Conservation (phyloP, 176 grass and related monocot species). For the Poa pratensis region DNA sequence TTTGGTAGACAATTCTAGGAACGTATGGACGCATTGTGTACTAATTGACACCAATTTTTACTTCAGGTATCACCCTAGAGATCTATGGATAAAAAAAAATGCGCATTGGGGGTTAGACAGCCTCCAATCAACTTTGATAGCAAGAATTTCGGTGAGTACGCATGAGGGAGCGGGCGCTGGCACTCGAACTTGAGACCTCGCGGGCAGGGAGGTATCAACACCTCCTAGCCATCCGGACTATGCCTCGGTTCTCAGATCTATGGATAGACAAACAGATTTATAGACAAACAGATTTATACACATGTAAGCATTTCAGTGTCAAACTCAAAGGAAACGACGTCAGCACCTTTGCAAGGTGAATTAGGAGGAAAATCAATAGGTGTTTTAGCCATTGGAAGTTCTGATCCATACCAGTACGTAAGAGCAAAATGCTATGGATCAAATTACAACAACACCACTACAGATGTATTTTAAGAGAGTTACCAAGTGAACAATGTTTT, state of each 20-base stretch:
- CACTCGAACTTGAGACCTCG: no score
- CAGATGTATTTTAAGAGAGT: background rate
- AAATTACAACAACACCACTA: background rate
- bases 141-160: no score
- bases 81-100: background rate
- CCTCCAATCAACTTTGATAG: no score
- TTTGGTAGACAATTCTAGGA: no score
- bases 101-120: no score
- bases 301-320: background rate
- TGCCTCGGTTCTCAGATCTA: background rate
- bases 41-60: background rate
- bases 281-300: background rate
- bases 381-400: constrained; percentile 9
- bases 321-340: constrained; percentile 13
- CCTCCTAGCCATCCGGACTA: no score
- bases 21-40: no score
- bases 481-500: background rate
- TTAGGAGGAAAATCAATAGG: background rate
- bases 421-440: background rate
- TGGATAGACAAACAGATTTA: background rate
- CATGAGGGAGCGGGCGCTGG: no score
- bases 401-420: background rate
- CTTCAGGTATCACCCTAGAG: background rate
- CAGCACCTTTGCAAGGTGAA: background rate
- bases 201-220: no score